Evolutionary conservation across 768 basidiomycete genomes (phyloP), one percentile per base, ranked within the genome.

Genomic region (Cystobasidiopsis lactophilus): DNA sequence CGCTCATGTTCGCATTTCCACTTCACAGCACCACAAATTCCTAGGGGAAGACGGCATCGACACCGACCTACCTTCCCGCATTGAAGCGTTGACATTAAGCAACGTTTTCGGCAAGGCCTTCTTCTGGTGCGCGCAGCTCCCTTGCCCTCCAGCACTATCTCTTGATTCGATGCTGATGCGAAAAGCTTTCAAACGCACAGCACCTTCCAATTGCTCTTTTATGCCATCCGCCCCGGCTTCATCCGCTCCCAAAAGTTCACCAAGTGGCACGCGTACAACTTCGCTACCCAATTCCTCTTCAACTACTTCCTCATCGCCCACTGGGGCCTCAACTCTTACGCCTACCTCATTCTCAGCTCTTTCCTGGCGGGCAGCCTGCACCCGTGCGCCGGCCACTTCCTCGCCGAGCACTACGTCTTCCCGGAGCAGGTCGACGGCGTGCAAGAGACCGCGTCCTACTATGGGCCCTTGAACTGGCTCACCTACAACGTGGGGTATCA

Each of bases 401-500:
- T 98, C 59, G 89, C 89, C 2, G 88, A 93, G 67, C 89, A 93
- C 66, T 93, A 89, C 59, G 73, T 93, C 43, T 62, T 70, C 57
- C 88, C 83, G 80, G 86, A 91, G 59, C 82, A 80, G 1, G 72
- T 88, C 53, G 74, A 78, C 31, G 30, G 29, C 10, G 45, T 26
- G 45, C 89, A 96, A 65, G 93, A 96, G 69, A 96, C 93, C 0
- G 96, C 85, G 67, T 85, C 82, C 56, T 98, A 96, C 66, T 98
- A 98, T 60, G 93, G 93, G 0, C 75, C 76, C 53, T 70, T 95
- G 52, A 98, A 98, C 66, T 56, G 79, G 14, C 68, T 96, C 21
- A 85, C 86, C 14, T 98, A 95, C 67, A 98, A 98, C 59, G 91
- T 84, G 56, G 93, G 93, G 37, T 96, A 95, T 65, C 93, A 98